Conservation (phyloP, 2,329 filamentous ascomycete species). For the Niveomyces coronatus region DNA sequence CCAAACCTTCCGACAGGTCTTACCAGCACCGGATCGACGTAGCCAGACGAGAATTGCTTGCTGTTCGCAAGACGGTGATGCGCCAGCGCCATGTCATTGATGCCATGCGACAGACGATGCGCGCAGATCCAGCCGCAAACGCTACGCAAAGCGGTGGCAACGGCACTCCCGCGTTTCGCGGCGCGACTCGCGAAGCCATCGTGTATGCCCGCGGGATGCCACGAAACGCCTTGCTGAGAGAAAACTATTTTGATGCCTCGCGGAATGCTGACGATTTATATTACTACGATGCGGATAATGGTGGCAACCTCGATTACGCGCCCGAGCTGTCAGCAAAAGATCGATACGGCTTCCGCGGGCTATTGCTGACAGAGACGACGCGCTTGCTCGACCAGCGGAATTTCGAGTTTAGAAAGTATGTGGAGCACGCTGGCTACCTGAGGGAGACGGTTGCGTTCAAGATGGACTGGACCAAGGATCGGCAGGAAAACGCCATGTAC, state of each 20-base stretch:
- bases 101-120: conserved; percentile 16
- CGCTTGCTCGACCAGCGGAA: conserved; percentile 27
- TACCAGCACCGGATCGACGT: conserved; percentile 31
- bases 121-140: conserved; percentile 12
- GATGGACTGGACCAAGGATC: conserved; percentile 30
- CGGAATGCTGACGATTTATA: conserved; percentile 13
- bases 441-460: conserved; percentile 23
- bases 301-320: conserved; percentile 16
- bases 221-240: too few relatives aligned
- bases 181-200: neutral
- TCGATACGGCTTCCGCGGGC: conserved; percentile 25
- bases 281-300: conserved; percentile 12
- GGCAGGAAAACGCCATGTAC: conserved; percentile 37
- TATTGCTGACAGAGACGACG: conserved; percentile 29
- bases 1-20: conserved; percentile 28
- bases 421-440: conserved; percentile 21
- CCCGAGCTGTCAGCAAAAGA: conserved; percentile 27
- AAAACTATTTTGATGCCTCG: conserved; percentile 1
- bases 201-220: too few relatives aligned
- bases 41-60: conserved; percentile 30
- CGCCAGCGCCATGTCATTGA: conserved; percentile 23
- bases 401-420: conserved; percentile 21
- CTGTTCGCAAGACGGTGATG: conserved; percentile 25
- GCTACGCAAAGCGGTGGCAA: conserved; percentile 11
- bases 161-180: conserved; percentile 2